phyloP scores from a whole-genome alignment of 805 yeast genomes.

The Wickerhamomyces xylosicus region DNA sequence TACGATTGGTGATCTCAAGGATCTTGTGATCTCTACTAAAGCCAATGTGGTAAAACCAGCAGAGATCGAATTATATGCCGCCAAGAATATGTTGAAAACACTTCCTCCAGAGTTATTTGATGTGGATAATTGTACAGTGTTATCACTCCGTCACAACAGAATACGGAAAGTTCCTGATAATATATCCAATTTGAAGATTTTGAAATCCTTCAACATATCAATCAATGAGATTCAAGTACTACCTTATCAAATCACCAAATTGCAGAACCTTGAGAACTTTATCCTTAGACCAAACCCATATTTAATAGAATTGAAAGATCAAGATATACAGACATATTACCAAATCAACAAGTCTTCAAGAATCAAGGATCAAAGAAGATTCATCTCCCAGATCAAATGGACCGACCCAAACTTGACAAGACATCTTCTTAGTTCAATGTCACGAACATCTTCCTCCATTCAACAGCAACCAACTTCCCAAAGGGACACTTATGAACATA shows the following conservation, averaged over 20 bases:
- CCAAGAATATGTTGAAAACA: slow-evolving; percentile 36
- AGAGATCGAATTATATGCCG: slow-evolving; percentile 35
- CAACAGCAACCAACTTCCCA: slow-evolving; percentile 1
- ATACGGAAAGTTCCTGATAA: slow-evolving; percentile 36
- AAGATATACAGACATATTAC: slow-evolving; percentile 6
- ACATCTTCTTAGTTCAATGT: no score
- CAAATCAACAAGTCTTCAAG: slow-evolving; percentile 3
- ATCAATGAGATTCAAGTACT: slow-evolving; percentile 39
- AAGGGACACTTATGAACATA: slow-evolving; percentile 13
- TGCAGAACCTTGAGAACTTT: slow-evolving; percentile 32
- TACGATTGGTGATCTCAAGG: slow-evolving; percentile 45
- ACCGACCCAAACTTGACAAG: slow-evolving; percentile 2
- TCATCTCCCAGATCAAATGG: slow-evolving; percentile 18
- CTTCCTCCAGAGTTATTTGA: slow-evolving; percentile 42
- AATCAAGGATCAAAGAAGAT: slow-evolving; percentile 11
- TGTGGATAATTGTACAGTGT: slow-evolving; percentile 37
- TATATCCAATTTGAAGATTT: slow-evolving; percentile 28
- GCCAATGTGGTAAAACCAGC: slow-evolving; percentile 24
- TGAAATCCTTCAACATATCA: slow-evolving; percentile 42
- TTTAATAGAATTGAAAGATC: slow-evolving; percentile 14
- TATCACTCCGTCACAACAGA: slow-evolving; percentile 41
- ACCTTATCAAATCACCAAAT: slow-evolving; percentile 42
- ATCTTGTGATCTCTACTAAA: slow-evolving; percentile 35
- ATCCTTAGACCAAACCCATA: slow-evolving; percentile 47
- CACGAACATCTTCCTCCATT: slow-evolving; percentile 1